Evolutionary conservation across 345 rosid species (phyloP).

Genomic region (Hibiscus syriacus): DNA sequence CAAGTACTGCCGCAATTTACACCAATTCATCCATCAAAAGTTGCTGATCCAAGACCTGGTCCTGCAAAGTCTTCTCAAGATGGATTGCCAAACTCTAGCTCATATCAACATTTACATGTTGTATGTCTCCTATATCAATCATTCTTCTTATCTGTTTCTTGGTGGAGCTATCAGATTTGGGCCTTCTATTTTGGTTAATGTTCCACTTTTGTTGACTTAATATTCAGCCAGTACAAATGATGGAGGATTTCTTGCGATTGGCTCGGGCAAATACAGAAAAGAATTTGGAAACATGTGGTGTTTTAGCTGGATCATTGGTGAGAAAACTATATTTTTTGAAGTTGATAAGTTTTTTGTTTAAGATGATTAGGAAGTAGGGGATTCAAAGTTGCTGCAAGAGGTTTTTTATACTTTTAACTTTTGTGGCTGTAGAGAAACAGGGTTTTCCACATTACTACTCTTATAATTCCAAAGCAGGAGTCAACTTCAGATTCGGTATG

Average conservation of each 20-base stretch:
- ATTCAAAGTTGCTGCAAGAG: not conserved
- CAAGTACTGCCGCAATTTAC: conserved; percentile 54
- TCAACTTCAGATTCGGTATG: conserved; percentile 93
- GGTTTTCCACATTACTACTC: conserved; percentile 87
- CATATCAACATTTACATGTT: conserved; percentile 79
- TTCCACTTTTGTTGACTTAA: not conserved
- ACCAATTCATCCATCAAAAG: conserved; percentile 79
- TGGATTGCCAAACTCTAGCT: conserved; percentile 36
- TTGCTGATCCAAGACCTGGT: conserved; percentile 99
- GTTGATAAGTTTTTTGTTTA: not conserved
- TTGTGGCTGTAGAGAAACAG: conserved; percentile 63
- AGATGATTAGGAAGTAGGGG: not conserved
- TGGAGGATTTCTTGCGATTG: conserved; percentile 79
- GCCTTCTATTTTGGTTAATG: not conserved
- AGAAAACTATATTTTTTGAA: conserved; percentile 17
- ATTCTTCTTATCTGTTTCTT: conserved; percentile 37
- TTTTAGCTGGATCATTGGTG: conserved; percentile 93
- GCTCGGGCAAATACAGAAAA: conserved; percentile 75
- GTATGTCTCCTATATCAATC: conserved; percentile 35
- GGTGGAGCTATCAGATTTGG: not conserved
- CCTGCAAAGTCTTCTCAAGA: conserved; percentile 64
- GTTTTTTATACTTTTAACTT: conserved; percentile 14
- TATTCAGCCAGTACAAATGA: conserved; percentile 74
- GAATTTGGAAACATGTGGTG: conserved; percentile 89
- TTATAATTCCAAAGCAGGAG: conserved; percentile 96